These are phyloP conservation scores for Phialophora expanda DNA, from an alignment of 2,329 filamentous ascomycete genomes.

Conservation along the genomic window DNA sequence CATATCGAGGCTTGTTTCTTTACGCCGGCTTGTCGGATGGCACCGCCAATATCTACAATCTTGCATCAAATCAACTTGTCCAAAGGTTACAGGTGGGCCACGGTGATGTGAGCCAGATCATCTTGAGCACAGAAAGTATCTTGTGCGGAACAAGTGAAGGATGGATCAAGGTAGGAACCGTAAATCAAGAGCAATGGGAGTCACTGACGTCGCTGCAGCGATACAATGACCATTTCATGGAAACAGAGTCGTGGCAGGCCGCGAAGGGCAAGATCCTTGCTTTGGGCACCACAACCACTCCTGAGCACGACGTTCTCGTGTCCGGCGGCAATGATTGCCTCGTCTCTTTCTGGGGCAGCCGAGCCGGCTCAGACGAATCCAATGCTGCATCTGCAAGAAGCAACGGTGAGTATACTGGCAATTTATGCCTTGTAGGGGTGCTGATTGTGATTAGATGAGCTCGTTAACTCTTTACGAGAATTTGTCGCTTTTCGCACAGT, in stretches of 20 bases:
- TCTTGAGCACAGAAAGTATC: slow-evolving; percentile 73
- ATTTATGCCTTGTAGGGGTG: neutral
- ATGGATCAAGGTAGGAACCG: slow-evolving; percentile 71
- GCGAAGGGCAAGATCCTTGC: slow-evolving; percentile 87
- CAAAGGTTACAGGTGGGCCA: slow-evolving; percentile 83
- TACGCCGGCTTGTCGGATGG: slow-evolving; percentile 89
- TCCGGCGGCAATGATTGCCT: slow-evolving; percentile 93
- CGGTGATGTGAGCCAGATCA: slow-evolving; percentile 65
- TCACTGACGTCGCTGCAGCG: slow-evolving; percentile 52
- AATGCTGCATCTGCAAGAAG: slow-evolving; percentile 52
- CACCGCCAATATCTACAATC: slow-evolving; percentile 92
- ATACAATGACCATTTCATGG: slow-evolving; percentile 83
- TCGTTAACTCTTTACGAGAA: slow-evolving; percentile 74
- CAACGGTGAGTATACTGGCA: slow-evolving; percentile 54
- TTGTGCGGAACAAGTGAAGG: slow-evolving; percentile 91
- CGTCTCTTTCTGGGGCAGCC: slow-evolving; percentile 82
- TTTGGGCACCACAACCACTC: slow-evolving; percentile 74
- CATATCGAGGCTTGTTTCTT: slow-evolving; percentile 86
- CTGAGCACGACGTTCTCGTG: slow-evolving; percentile 80
- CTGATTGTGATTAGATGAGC: slow-evolving; percentile 54
- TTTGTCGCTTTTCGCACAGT: slow-evolving; percentile 93
- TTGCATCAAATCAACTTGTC: slow-evolving; percentile 89
- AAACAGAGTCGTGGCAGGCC: slow-evolving; percentile 76
- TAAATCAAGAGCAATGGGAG: neutral
- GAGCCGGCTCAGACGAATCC: slow-evolving; percentile 49